A percentile compares a stretch with the other conserved stretches of the same genome.
Evolutionary conservation across 768 basidiomycete species (phyloP).

Genomic region (Termitomyces sp.): DNA sequence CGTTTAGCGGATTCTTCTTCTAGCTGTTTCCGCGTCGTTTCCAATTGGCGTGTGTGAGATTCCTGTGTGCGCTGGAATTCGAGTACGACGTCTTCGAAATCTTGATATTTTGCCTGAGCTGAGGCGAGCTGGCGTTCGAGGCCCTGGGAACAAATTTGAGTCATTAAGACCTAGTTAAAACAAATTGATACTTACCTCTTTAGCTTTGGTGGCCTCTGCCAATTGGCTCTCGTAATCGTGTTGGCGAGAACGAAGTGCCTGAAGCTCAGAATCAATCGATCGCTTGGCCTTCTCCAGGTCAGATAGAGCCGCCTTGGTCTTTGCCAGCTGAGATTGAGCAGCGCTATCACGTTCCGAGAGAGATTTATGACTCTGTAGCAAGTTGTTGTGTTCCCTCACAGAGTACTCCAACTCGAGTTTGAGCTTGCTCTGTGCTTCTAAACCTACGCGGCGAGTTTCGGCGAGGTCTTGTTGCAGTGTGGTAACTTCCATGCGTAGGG

Average conservation of each 20-base stretch:
- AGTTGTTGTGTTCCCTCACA: slow-evolving; percentile 52
- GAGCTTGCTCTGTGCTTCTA: slow-evolving; percentile 69
- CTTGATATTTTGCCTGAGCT: slow-evolving; percentile 73
- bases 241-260: slow-evolving; percentile 63
- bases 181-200: slow-evolving; percentile 59
- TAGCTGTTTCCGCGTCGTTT: slow-evolving; percentile 67
- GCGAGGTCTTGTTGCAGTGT: slow-evolving; percentile 66
- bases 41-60: slow-evolving; percentile 68
- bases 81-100: slow-evolving; percentile 85
- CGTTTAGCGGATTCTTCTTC: slow-evolving; percentile 72
- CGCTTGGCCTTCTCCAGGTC: slow-evolving; percentile 71
- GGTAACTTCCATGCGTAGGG: slow-evolving; percentile 61
- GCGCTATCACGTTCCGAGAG: slow-evolving; percentile 59
- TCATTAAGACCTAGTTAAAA: not conserved
- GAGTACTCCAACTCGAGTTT: slow-evolving; percentile 72
- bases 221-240: slow-evolving; percentile 65
- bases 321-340: slow-evolving; percentile 46
- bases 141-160: slow-evolving; percentile 36
- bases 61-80: slow-evolving; percentile 82
- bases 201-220: slow-evolving; percentile 54
- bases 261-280: slow-evolving; percentile 67
- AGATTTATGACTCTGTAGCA: slow-evolving; percentile 60
- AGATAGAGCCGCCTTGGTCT: slow-evolving; percentile 42
- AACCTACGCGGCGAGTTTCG: slow-evolving; percentile 55
- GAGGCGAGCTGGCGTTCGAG: slow-evolving; percentile 74